Evolutionary conservation across 2,329 filamentous ascomycete genomes (phyloP).

Genomic region (Diaporthe humulicola): DNA sequence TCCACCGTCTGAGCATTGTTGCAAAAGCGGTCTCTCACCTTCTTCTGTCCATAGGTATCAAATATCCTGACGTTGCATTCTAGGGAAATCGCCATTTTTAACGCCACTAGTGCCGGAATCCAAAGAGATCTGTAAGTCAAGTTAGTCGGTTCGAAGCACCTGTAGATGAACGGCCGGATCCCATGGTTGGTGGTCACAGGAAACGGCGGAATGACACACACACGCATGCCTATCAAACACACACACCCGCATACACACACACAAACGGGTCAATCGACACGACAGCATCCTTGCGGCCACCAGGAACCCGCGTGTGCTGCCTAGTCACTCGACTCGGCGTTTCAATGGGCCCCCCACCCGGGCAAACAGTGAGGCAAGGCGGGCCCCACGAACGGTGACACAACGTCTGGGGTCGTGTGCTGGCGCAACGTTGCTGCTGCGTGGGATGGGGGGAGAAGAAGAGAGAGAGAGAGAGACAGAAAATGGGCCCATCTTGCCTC

Average conservation of each 20-base stretch:
- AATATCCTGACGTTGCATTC: not conserved
- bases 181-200: not conserved
- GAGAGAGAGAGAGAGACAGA: not conserved
- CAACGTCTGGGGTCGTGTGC: conserved; percentile 1
- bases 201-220: conserved; percentile 9
- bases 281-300: not conserved
- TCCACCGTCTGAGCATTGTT: conserved; percentile 9
- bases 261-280: not conserved
- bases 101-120: not conserved
- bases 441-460: not conserved
- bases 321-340: conserved; percentile 30
- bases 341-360: not conserved
- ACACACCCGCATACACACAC: not conserved
- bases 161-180: not conserved
- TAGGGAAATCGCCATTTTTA: not conserved
- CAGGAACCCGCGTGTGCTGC: not conserved
- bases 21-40: not conserved
- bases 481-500: not conserved
- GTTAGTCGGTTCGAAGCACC: not conserved
- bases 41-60: not conserved
- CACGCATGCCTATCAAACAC: not conserved
- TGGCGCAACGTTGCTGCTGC: conserved; percentile 24
- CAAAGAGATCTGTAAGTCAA: not conserved
- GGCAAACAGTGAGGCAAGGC: conserved; percentile 14
- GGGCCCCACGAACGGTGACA: conserved; percentile 1